Percentiles rank a stretch among this genome's conserved stretches.
Conservation (phyloP, 2,329 filamentous ascomycete species). For the Alternaria infectoria region DNA sequence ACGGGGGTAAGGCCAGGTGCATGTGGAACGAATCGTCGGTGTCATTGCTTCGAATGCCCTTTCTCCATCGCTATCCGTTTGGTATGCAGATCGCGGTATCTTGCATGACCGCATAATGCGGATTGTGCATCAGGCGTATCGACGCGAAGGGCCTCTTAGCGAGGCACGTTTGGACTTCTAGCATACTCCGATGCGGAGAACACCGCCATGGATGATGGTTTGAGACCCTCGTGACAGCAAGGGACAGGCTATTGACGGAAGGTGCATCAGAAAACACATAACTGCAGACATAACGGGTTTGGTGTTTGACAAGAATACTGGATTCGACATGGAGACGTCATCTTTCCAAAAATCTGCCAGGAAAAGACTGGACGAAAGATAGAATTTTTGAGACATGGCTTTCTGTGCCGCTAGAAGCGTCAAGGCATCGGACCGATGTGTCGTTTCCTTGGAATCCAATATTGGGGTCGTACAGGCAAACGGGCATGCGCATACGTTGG, state of each 20-base stretch:
- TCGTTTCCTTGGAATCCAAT: background rate
- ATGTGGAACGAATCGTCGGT: background rate
- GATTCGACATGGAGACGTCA: background rate
- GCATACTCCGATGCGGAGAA: background rate
- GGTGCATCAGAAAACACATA: background rate
- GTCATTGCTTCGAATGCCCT: background rate
- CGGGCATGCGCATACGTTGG: conserved; percentile 3
- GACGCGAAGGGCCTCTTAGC: background rate
- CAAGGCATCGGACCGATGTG: conserved; percentile 7
- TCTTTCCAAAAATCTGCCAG: background rate
- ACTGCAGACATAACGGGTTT: background rate
- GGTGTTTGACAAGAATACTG: background rate
- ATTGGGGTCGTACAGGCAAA: conserved; percentile 14
- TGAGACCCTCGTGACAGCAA: background rate
- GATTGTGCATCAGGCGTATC: background rate
- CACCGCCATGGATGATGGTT: background rate
- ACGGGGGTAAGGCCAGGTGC: background rate
- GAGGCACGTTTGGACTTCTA: background rate
- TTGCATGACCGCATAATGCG: background rate
- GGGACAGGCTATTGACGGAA: background rate
- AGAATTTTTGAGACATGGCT: background rate
- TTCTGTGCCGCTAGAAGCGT: background rate
- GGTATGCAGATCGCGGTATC: background rate
- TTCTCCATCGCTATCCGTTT: conserved; percentile 1
- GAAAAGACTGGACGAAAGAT: background rate